Evolutionary conservation across 306 rosid genomes (phyloP), one percentile per base, ranked within the genome.

Genomic region (Sophora flavescens): DNA sequence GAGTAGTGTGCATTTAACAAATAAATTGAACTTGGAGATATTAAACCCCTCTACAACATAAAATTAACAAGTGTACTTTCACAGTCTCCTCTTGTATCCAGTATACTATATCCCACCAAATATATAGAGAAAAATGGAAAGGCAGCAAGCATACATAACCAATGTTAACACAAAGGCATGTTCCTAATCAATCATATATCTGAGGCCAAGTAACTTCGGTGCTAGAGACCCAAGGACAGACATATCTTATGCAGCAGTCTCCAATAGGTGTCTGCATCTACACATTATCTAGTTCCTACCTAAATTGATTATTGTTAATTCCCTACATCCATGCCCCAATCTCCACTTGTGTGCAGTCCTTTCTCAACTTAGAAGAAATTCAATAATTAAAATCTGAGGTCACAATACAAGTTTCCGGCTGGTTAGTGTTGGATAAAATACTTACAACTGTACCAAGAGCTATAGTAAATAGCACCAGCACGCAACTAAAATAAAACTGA

Each of bases 1-100:
- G 59, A 54, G 56, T 54, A 59, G 50, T 6, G 2, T 61, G 60
- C 10, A 54, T 70, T 80, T 58, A 45, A 61, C 64, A 41, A 65
- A 8, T 26, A 41, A 14, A 30, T 22, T 35, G 68, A 16, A 74
- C 47, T 13, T 6, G 63, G 70, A 51, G 30, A 76, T 35, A 51
- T 26, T 14, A 59, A 59, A 67, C 68, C 8, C 16, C 78, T 57
- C 36, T 13, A 48, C 14, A 63, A 11, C 50, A 47, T 44, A 36
- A 76, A 51, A 18, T 15, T 48, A 64, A 44, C 7, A 54, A 16
- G 28, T 8, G 32, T 60, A 63, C 10, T 61, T 68, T 52, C 53
- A 11, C 4, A 52, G 52, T 67, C 5, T 63, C 65, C 32, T 39
- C 65, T n/a, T 26, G 22, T 28, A 63, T 26, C 56, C 28, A 48